These are phyloP conservation scores for Cercospora sp. DNA, from an alignment of 2,329 filamentous ascomycete species.

Conservation along the genomic window DNA sequence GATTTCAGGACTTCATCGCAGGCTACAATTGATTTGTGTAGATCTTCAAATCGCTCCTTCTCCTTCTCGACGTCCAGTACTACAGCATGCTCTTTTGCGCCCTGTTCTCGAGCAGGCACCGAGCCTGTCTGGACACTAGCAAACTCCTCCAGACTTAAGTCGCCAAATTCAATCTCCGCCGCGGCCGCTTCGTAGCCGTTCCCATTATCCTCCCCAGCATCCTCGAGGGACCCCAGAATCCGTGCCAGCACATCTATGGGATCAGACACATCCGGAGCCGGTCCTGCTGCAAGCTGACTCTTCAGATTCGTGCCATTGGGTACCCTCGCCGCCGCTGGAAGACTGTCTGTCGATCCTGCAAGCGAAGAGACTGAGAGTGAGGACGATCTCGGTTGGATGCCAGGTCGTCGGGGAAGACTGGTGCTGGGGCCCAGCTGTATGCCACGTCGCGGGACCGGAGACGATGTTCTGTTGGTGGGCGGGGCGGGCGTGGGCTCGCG, in stretches of 20 bases:
- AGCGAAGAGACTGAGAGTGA: slow-evolving; percentile 72
- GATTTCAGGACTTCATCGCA: slow-evolving; percentile 93
- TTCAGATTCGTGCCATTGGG: slow-evolving; percentile 69
- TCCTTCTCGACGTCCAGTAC: slow-evolving; percentile 67
- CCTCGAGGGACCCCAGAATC: slow-evolving; percentile 52
- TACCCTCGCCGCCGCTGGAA: slow-evolving; percentile 65
- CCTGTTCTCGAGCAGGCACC: slow-evolving; percentile 32
- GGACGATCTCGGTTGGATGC: slow-evolving; percentile 70
- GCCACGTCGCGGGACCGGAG: slow-evolving; percentile 68
- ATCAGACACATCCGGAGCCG: slow-evolving; percentile 62
- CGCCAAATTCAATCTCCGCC: slow-evolving; percentile 74
- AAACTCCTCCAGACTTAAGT: slow-evolving; percentile 73
- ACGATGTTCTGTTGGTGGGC: slow-evolving; percentile 67
- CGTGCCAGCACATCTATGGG: slow-evolving; percentile 68
- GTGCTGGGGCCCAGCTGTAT: slow-evolving; percentile 68
- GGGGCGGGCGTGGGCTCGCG: slow-evolving; percentile 65
- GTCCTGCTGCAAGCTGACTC: slow-evolving; percentile 54
- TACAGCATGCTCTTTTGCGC: slow-evolving; percentile 26
- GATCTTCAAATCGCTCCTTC: slow-evolving; percentile 80
- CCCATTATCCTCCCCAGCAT: slow-evolving; percentile 40
- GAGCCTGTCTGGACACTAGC: slow-evolving; percentile 43
- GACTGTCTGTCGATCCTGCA: slow-evolving; percentile 74
- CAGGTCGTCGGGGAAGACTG: slow-evolving; percentile 64
- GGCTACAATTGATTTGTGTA: slow-evolving; percentile 82
- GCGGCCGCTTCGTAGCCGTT: slow-evolving; percentile 50